A percentile compares a stretch with the other conserved stretches of the same genome.
Evolutionary conservation across 2,329 filamentous ascomycete species (phyloP).

Genomic region (Lecanicillium sp.): DNA sequence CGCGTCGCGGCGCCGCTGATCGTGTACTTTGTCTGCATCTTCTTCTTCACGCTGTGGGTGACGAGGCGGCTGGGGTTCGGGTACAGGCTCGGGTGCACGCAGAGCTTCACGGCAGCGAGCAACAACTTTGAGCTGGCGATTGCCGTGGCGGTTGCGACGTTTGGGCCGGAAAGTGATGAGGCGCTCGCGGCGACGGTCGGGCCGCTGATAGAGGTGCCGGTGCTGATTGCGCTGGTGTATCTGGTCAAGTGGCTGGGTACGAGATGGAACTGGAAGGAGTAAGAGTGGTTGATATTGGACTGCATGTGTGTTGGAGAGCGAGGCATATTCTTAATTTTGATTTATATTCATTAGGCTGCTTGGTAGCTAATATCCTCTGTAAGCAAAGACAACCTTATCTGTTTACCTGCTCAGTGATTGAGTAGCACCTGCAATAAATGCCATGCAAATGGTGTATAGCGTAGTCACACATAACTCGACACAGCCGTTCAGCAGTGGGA

Average conservation of each 20-base stretch:
- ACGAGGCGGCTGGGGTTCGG: constrained; percentile 58
- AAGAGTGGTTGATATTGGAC: not conserved
- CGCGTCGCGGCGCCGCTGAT: constrained; percentile 67
- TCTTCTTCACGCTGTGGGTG: constrained; percentile 56
- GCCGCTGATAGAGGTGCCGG: constrained; percentile 71
- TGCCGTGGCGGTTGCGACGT: constrained; percentile 69
- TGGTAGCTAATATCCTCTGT: not conserved
- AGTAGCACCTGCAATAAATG: not conserved
- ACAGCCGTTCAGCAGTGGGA: too few relatives aligned
- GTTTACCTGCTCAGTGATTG: not conserved
- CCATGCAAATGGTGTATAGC: not conserved
- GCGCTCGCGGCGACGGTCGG: constrained; percentile 71
- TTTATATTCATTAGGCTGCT: not conserved
- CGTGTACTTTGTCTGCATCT: constrained; percentile 68
- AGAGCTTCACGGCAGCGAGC: constrained; percentile 74
- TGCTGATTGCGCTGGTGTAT: constrained; percentile 65
- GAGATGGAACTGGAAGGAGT: constrained; percentile 13
- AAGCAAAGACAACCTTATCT: too few relatives aligned
- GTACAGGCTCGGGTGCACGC: constrained; percentile 60
- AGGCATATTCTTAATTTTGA: not conserved
- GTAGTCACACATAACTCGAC: not conserved
- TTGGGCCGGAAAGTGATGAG: constrained; percentile 64
- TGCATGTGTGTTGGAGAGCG: not conserved
- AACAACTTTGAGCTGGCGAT: constrained; percentile 80
- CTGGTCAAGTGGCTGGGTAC: constrained; percentile 5